Conservation (phyloP, 257 asterid genomes). For the Linderniella brevidens region DNA sequence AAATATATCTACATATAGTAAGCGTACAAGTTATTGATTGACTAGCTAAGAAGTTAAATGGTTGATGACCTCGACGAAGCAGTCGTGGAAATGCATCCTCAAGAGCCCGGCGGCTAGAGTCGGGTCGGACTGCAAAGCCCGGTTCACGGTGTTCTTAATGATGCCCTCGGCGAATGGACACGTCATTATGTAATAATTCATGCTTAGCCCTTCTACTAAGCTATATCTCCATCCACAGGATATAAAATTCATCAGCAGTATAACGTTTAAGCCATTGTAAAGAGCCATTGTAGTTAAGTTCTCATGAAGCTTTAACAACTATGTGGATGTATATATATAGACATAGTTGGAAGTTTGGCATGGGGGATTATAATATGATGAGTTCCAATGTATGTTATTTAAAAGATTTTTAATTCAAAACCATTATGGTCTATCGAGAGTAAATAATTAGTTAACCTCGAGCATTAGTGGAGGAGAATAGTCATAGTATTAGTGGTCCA, state of each 20-base stretch:
- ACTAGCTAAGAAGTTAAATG: neutral
- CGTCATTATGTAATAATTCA: constrained; percentile 45
- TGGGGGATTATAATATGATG: no score
- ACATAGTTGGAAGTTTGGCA: no score
- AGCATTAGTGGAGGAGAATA: no score
- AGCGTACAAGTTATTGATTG: neutral
- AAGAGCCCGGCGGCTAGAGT: constrained; percentile 75
- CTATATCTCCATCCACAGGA: constrained; percentile 21
- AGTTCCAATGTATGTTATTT: no score
- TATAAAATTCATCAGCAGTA: constrained; percentile 19
- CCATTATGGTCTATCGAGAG: no score
- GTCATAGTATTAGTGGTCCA: no score
- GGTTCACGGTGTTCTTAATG: constrained; percentile 31
- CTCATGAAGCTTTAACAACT: no score
- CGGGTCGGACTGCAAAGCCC: constrained; percentile 53
- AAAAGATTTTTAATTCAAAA: no score
- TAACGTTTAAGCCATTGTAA: neutral
- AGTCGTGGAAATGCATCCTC: constrained; percentile 94
- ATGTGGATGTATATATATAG: no score
- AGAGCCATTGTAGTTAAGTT: no score
- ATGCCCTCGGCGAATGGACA: constrained; percentile 60
- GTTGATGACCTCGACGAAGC: constrained; percentile 64
- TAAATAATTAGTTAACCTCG: no score
- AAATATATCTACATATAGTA: neutral
- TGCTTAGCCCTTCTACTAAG: constrained; percentile 33